These are phyloP conservation scores for Petunia axillaris DNA, from an alignment of 257 asterid species.

Conservation along the genomic window DNA sequence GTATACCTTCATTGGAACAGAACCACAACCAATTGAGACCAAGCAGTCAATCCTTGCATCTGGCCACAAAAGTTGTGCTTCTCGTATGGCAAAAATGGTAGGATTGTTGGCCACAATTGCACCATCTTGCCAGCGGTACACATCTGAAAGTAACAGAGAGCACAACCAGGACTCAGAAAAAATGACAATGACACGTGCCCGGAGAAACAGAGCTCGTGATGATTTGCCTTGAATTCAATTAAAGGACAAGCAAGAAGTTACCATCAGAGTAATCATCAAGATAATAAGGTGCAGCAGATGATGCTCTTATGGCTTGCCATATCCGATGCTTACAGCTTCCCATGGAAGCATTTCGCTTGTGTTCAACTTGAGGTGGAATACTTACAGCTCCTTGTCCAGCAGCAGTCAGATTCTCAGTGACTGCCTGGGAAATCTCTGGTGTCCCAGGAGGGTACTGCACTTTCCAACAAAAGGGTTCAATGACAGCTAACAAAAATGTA, in stretches of 20 bases:
- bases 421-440: constrained; percentile 73
- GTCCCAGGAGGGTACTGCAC: constrained; percentile 97
- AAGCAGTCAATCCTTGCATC: constrained; percentile 92
- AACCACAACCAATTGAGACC: constrained; percentile 96
- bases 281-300: constrained; percentile 99
- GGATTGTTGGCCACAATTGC: constrained; percentile 99
- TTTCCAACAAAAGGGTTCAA: constrained; percentile 26
- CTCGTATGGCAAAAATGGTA: constrained; percentile 89
- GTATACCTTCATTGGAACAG: constrained; percentile 91
- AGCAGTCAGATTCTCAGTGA: constrained; percentile 67
- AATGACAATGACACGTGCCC: constrained; percentile 29
- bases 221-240: constrained; percentile 22
- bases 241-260: constrained; percentile 37
- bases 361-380: constrained; percentile 78
- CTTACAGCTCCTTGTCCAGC: constrained; percentile 66
- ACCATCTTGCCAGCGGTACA: constrained; percentile 98
- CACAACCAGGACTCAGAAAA: constrained; percentile 14
- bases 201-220: constrained; percentile 28
- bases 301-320: constrained; percentile 99
- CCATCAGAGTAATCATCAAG: constrained; percentile 99
- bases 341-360: constrained; percentile 77
- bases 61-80: constrained; percentile 98
- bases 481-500: constrained; percentile 26
- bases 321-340: constrained; percentile 97
- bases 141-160: constrained; percentile 51